Percentiles rank a stretch among this genome's conserved stretches.
These are phyloP conservation scores for Casuarina equisetifolia DNA, from an alignment of 306 rosid species.

Conservation along the genomic window DNA sequence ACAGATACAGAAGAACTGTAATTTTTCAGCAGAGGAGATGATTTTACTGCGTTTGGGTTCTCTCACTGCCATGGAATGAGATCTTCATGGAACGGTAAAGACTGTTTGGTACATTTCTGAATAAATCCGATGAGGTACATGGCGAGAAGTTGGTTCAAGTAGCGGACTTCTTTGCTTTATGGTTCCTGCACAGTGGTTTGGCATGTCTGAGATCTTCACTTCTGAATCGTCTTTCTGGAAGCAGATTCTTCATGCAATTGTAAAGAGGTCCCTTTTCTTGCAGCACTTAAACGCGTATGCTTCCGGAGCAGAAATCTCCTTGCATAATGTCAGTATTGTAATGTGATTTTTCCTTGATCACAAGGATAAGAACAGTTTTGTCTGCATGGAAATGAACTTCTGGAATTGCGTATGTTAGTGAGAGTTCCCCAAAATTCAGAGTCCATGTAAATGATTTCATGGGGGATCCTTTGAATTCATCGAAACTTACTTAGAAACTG, in stretches of 20 bases:
- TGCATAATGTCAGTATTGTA: conserved; percentile 1
- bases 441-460: not conserved
- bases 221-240: conserved; percentile 6
- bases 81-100: not conserved
- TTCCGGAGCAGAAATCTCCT: conserved; percentile 18
- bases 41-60: conserved; percentile 8
- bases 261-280: conserved; percentile 27
- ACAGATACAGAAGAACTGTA: conserved; percentile 14
- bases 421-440: not conserved
- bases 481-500: not conserved
- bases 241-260: conserved; percentile 17
- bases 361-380: not conserved
- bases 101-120: not conserved
- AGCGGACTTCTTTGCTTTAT: conserved; percentile 15
- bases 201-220: conserved; percentile 26
- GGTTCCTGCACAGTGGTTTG: conserved; percentile 23
- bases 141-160: conserved; percentile 15
- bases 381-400: not conserved
- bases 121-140: too few relatives aligned
- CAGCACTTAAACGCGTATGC: conserved; percentile 25
- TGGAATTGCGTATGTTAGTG: not conserved
- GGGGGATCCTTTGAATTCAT: not conserved
- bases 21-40: conserved; percentile 19
- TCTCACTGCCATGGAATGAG: not conserved
- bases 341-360: conserved; percentile 14